These are phyloP conservation scores for Pseudocercospora cruenta DNA, from an alignment of 2,329 filamentous ascomycete species.

Conservation along the genomic window DNA sequence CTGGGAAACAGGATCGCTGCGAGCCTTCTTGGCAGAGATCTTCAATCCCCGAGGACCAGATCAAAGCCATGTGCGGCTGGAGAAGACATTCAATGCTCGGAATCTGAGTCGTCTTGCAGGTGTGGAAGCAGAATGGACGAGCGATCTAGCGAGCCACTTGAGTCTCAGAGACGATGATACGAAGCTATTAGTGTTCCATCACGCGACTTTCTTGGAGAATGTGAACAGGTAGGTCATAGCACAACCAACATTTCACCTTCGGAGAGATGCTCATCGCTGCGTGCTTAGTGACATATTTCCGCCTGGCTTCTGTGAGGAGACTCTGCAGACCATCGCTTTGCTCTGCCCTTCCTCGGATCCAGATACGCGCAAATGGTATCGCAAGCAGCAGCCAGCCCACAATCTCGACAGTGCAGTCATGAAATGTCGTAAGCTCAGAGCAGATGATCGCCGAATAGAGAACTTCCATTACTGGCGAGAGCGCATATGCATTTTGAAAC, in stretches of 20 bases:
- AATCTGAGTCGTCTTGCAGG: conserved; percentile 38
- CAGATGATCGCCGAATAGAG: conserved; percentile 40
- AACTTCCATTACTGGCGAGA: conserved; percentile 49
- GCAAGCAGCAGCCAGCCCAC: conserved; percentile 18
- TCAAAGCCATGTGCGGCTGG: conserved; percentile 7
- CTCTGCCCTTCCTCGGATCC: conserved; percentile 39
- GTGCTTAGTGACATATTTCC: conserved; percentile 38
- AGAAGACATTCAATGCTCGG: conserved; percentile 15
- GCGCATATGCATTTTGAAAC: conserved; percentile 48
- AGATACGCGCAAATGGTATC: conserved; percentile 32
- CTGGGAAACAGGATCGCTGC: conserved; percentile 13
- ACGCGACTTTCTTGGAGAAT: conserved; percentile 43
- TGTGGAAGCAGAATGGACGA: conserved; percentile 43
- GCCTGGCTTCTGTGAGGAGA: conserved; percentile 41
- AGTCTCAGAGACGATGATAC: conserved; percentile 42
- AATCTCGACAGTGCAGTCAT: conserved; percentile 36
- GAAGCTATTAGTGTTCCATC: conserved; percentile 46
- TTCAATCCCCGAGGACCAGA: conserved; percentile 3
- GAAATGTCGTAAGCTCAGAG: conserved; percentile 38
- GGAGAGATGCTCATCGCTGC: background rate
- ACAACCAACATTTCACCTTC: background rate
- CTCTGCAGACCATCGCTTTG: conserved; percentile 43
- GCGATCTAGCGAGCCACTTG: conserved; percentile 49
- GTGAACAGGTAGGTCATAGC: conserved; percentile 27
- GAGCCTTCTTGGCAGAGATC: conserved; percentile 2